phyloP scores from a whole-genome alignment of 495 filamentous ascomycete species.

The Penicillium angulare region DNA sequence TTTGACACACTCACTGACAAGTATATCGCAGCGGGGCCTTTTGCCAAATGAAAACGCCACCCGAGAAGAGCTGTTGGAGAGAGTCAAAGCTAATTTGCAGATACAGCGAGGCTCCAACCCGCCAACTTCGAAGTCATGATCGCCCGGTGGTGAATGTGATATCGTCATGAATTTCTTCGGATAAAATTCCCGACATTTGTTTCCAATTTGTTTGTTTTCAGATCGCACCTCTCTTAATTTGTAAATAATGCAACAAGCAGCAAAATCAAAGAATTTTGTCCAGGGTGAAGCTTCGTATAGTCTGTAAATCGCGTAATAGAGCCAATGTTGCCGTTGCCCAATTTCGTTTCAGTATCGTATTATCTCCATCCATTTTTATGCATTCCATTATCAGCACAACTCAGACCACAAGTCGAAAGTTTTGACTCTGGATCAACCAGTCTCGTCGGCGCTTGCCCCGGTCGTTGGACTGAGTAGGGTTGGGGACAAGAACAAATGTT shows the following conservation, averaged over 20 bases:
- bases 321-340: too few relatives aligned
- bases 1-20: not conserved
- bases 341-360: too few relatives aligned
- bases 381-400: not conserved
- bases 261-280: too few relatives aligned
- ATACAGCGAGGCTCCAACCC: slow-evolving; percentile 30
- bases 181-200: not conserved
- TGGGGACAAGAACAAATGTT: slow-evolving; percentile 73
- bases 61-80: slow-evolving; percentile 72
- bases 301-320: too few relatives aligned
- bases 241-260: too few relatives aligned
- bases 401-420: slow-evolving; percentile 62
- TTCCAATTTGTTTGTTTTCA: too few relatives aligned
- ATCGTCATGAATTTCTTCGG: not conserved
- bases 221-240: too few relatives aligned
- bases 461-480: slow-evolving; percentile 50
- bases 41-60: slow-evolving; percentile 63
- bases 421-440: slow-evolving; percentile 74
- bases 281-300: too few relatives aligned
- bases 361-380: too few relatives aligned
- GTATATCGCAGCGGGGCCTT: slow-evolving; percentile 63
- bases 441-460: slow-evolving; percentile 45
- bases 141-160: not conserved
- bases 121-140: slow-evolving; percentile 6
- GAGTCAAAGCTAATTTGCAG: slow-evolving; percentile 77